A percentile compares a stretch with the other conserved stretches of the same genome.
Evolutionary conservation across 768 basidiomycete genomes (phyloP).

Genomic region (Hortiboletus campestris): DNA sequence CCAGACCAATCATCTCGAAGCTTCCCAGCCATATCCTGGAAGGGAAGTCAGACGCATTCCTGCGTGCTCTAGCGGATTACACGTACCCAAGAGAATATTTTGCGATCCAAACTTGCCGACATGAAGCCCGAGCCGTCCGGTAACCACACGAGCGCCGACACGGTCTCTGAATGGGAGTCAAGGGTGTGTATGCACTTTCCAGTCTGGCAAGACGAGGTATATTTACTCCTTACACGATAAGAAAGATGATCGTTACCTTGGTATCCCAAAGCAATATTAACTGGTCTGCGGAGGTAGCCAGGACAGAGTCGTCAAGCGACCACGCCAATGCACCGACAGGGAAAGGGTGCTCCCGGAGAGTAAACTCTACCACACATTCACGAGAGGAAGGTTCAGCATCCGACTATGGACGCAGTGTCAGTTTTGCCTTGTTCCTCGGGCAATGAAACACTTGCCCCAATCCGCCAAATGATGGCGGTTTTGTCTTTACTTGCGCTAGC

Average conservation of each 20-base stretch:
- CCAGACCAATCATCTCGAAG: slow-evolving; percentile 66
- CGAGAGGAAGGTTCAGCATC: slow-evolving; percentile 49
- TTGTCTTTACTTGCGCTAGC: slow-evolving; percentile 89
- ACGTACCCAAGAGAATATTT: slow-evolving; percentile 80
- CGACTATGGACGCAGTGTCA: slow-evolving; percentile 31
- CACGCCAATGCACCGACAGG: slow-evolving; percentile 83
- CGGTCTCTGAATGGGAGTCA: slow-evolving; percentile 74
- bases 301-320: slow-evolving; percentile 84
- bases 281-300: slow-evolving; percentile 82
- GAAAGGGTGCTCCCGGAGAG: slow-evolving; percentile 75
- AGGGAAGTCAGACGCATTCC: slow-evolving; percentile 9
- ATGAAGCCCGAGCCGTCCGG: slow-evolving; percentile 89
- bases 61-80: background rate
- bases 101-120: slow-evolving; percentile 83
- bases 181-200: slow-evolving; percentile 68
- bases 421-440: background rate
- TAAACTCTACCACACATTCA: slow-evolving; percentile 58
- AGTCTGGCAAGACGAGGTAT: slow-evolving; percentile 47
- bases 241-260: slow-evolving; percentile 50
- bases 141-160: slow-evolving; percentile 85
- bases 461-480: slow-evolving; percentile 84
- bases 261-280: slow-evolving; percentile 88
- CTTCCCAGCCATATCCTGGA: slow-evolving; percentile 74
- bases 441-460: slow-evolving; percentile 58
- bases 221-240: background rate